Evolutionary conservation across 2,329 filamentous ascomycete species (phyloP).

Genomic region (Scleromitrula shiraiana): DNA sequence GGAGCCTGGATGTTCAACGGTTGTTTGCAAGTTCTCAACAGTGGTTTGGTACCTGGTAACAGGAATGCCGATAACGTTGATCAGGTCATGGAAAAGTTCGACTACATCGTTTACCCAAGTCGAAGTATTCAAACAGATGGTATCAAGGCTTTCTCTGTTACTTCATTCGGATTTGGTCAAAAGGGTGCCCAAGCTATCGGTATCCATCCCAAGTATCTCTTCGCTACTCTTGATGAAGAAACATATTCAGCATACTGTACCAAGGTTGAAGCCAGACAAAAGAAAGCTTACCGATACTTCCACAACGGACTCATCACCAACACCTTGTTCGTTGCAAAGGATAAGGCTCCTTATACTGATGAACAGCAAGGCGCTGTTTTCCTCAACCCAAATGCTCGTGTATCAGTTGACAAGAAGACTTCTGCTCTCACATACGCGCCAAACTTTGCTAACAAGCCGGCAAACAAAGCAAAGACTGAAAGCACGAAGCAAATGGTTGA

Average conservation of each 20-base stretch:
- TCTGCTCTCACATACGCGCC: constrained; percentile 66
- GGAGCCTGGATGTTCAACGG: constrained; percentile 99
- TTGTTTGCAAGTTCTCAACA: constrained; percentile 90
- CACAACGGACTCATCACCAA: constrained; percentile 98
- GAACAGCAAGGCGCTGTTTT: constrained; percentile 81
- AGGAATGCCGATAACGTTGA: constrained; percentile 98
- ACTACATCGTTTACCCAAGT: constrained; percentile 95
- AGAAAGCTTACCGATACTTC: constrained; percentile 98
- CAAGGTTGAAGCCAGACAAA: constrained; percentile 89
- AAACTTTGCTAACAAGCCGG: constrained; percentile 52
- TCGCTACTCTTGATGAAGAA: constrained; percentile 80
- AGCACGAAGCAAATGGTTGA: constrained; percentile 62
- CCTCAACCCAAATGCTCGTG: constrained; percentile 87
- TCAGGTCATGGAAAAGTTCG: constrained; percentile 92
- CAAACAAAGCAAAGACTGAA: constrained; percentile 50
- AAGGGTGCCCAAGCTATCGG: constrained; percentile 97
- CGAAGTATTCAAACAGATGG: constrained; percentile 94
- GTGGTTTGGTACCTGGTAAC: constrained; percentile 89
- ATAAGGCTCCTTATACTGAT: constrained; percentile 80
- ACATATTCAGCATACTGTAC: constrained; percentile 74
- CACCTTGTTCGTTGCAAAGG: constrained; percentile 93
- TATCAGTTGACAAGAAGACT: constrained; percentile 78
- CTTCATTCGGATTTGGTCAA: constrained; percentile 98
- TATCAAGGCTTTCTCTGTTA: constrained; percentile 97
- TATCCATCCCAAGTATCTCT: constrained; percentile 94